These are phyloP conservation scores for Leavenworthia alabamica DNA, from an alignment of 345 rosid genomes.

Conservation along the genomic window DNA sequence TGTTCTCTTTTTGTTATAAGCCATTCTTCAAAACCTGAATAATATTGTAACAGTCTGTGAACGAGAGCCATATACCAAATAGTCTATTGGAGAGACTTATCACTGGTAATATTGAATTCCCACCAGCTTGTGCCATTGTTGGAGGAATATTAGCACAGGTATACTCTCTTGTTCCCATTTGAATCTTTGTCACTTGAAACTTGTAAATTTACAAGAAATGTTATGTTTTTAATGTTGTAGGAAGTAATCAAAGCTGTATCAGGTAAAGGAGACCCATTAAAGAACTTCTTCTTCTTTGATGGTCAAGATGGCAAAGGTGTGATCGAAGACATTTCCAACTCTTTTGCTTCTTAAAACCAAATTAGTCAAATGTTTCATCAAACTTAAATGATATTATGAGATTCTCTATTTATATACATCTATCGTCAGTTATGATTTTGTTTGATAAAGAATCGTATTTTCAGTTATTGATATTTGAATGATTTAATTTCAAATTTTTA, in stretches of 20 bases:
- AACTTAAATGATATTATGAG: not conserved
- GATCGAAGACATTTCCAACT: constrained; percentile 62
- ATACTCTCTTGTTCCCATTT: not conserved
- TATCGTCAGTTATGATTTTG: constrained; percentile 30
- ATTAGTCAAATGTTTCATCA: not conserved
- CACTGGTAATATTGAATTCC: constrained; percentile 46
- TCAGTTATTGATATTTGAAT: constrained; percentile 7
- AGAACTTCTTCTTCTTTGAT: constrained; percentile 91
- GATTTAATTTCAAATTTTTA: constrained; percentile 13
- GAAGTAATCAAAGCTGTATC: constrained; percentile 92
- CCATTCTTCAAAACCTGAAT: not conserved
- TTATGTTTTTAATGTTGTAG: constrained; percentile 39
- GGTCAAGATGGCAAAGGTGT: constrained; percentile 83
- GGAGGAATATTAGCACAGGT: constrained; percentile 98
- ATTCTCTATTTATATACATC: not conserved
- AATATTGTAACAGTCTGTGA: constrained; percentile 41
- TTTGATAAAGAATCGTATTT: not conserved
- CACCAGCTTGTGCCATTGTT: constrained; percentile 85
- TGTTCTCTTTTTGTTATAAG: not conserved
- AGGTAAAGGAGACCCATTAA: constrained; percentile 78
- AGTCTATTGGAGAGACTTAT: constrained; percentile 68
- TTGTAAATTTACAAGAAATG: not conserved
- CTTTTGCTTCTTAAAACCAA: constrained; percentile 20
- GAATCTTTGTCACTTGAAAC: not conserved
- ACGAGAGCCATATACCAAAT: constrained; percentile 56